Base-by-base conservation (phyloP, 352 stramenopile species). In the Globisporangium alternatum region DNA sequence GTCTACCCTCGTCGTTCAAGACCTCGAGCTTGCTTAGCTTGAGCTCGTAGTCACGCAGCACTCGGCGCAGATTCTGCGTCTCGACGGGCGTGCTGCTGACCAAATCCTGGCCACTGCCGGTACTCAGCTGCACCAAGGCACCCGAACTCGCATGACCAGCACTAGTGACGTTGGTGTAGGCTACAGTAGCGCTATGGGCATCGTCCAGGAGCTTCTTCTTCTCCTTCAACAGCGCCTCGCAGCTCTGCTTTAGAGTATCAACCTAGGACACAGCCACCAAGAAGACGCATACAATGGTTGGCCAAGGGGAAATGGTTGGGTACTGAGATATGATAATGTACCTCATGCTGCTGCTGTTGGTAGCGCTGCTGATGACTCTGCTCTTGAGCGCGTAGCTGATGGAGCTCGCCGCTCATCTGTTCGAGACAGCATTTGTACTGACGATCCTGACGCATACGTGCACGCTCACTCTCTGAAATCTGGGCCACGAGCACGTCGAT, bases 31-130 rank as follows among this genome's bases (percentile, higher is more conserved):
- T 78, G 35, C 70, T 73, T 37, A 80, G 55, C 59, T 87, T 76
- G 52, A 60, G 48, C 30, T 89, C 80, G 47, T 81, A 86, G 41
- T 91, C 78, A 7, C 78, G 72, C 2, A 91, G 53, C 3, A 78
- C 76, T 28, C 81, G 75, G 5, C 73, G 71, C 12, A 90, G 66
- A 9, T 69, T 87, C 52, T 87, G 74, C 21, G 82, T 78, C 48
- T 88, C 79, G 3, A 71, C 77, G 8, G 76, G 78, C 0, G 56
- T 69, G 43, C 13, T 43, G 7, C 37, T 56, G 2, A 4, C 37
- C 21, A 37, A 22, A 9, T 28, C 62, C 15, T 1, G 54, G 51
- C 30, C 53, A 33, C 10, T 37, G 25, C 13, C 12, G n/a, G 22
- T 47, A 19, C 25, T 22, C 21, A n/a, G n/a, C n/a, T n/a, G 19